Evolutionary conservation across 805 yeast species (phyloP).

Genomic region (Wickerhamomyces bovis): DNA sequence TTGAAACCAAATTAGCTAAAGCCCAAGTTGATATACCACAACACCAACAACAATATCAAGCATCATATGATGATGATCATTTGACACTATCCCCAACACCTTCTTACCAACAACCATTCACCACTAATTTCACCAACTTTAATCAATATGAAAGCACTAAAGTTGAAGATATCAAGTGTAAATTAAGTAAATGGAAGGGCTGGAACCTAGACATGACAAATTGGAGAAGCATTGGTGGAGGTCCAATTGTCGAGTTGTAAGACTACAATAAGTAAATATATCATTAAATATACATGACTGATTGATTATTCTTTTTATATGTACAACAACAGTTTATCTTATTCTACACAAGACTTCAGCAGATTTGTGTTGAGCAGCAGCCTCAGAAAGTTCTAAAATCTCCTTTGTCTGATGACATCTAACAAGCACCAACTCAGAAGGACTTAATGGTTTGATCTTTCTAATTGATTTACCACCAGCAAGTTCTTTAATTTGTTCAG

Average conservation of each 20-base stretch:
- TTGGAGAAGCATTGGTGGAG: constrained; percentile 72
- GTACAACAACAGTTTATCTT: constrained; percentile 27
- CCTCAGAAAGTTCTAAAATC: constrained; percentile 78
- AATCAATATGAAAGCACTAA: constrained; percentile 25
- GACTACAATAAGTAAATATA: too few relatives aligned
- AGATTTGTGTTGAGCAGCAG: constrained; percentile 60
- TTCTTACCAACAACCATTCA: constrained; percentile 14
- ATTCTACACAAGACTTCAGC: constrained; percentile 85
- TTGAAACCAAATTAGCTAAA: constrained; percentile 19
- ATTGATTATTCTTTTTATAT: background rate
- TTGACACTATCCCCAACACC: constrained; percentile 20
- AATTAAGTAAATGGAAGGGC: constrained; percentile 66
- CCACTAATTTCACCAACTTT: constrained; percentile 15
- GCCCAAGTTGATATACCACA: constrained; percentile 20
- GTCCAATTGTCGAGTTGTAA: constrained; percentile 49
- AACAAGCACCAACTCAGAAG: constrained; percentile 83
- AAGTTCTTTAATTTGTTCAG: constrained; percentile 61
- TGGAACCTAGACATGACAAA: constrained; percentile 84
- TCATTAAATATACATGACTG: constrained; percentile 3
- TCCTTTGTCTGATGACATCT: constrained; percentile 36
- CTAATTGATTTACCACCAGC: constrained; percentile 74
- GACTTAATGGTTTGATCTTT: constrained; percentile 72
- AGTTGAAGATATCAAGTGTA: constrained; percentile 47
- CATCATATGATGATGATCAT: constrained; percentile 15
- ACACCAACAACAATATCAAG: constrained; percentile 16